Conservation (phyloP, 176 grass and related monocot species). For the Phyllostachys edulis region DNA sequence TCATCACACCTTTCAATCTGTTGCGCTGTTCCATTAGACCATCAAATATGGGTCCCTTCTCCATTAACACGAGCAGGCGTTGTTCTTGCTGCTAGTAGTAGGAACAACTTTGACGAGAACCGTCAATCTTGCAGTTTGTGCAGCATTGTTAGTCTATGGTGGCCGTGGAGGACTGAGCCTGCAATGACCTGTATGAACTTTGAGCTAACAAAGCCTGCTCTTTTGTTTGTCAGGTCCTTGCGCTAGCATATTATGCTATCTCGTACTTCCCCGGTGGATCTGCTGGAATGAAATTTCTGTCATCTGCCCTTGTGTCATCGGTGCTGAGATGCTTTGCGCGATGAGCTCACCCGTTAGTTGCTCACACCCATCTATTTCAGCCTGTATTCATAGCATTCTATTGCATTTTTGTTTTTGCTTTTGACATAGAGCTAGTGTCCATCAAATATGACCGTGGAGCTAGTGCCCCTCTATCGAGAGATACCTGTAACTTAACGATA, state of each 20-base stretch:
- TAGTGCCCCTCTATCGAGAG: not conserved
- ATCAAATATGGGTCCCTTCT: slow-evolving; percentile 8
- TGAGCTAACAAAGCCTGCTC: slow-evolving; percentile 20
- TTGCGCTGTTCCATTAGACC: not conserved
- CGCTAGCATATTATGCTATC: slow-evolving; percentile 93
- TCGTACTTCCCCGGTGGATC: slow-evolving; percentile 98
- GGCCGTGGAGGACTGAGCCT: not conserved
- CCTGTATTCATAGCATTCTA: not conserved
- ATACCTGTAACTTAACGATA: not conserved
- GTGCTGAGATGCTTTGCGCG: slow-evolving; percentile 78
- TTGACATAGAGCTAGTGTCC: slow-evolving; percentile 10
- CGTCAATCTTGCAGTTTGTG: not conserved
- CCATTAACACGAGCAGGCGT: not conserved
- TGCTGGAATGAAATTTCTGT: slow-evolving; percentile 89
- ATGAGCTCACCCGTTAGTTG: slow-evolving; percentile 52
- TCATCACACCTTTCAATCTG: not conserved
- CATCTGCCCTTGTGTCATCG: slow-evolving; percentile 63
- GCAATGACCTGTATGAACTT: not conserved
- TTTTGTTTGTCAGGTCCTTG: slow-evolving; percentile 62
- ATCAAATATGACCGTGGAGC: not conserved
- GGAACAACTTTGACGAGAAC: not conserved
- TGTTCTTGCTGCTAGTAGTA: slow-evolving; percentile 7
- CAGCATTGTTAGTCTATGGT: not conserved
- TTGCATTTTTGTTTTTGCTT: slow-evolving; percentile 14
- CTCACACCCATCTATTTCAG: slow-evolving; percentile 17